Evolutionary conservation across 768 basidiomycete genomes (phyloP), one percentile per base, ranked within the genome.

Genomic region (Porphyrellus cyaneotinctus): DNA sequence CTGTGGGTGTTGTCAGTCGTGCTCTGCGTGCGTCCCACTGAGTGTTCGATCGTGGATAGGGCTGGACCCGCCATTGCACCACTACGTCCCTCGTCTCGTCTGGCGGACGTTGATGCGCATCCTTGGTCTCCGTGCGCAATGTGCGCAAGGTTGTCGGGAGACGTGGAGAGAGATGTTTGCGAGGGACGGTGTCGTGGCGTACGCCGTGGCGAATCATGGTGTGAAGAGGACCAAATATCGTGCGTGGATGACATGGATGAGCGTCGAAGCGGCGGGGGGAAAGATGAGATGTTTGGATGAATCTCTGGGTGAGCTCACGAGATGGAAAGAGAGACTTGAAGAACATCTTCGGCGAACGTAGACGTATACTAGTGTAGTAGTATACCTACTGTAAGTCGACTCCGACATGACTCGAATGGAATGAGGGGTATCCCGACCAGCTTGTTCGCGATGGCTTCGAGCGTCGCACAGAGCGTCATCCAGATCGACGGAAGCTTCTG

Each of bases 31-130:
- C 23, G 37, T n/a, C 2, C 14, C 6, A 17, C 11, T 36, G 10
- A 47, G 23, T 3, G 9, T 55, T 36, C 18, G 15, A 15, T 28
- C 3, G 7, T 28, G 9, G 8, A 56, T 33, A 87, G 85, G 86
- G 86, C 70, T 87, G 20, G 84, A 87, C 57, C 84, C 84, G 9
- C 86, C 85, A 13, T 68, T 87, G 31, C 17, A 70, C 10, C 65
- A 79, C 11, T 87, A 87, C 68, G 74, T 87, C 49, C 82, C 85
- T 20, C 81, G 85, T 15, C 58, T 85, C 23, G 60, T 78, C 53
- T 57, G 71, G 49, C 74, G 85, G 43, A 86, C 84, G 1, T 59
- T 83, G n/a, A 61, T 71, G 52, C 75, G 82, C 20, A 30, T 65
- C 23, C 52, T 81, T 12, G 43, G 77, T 11, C 45, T 74, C 20